phyloP scores from a whole-genome alignment of 345 rosid genomes.

The Brassica cretica region DNA sequence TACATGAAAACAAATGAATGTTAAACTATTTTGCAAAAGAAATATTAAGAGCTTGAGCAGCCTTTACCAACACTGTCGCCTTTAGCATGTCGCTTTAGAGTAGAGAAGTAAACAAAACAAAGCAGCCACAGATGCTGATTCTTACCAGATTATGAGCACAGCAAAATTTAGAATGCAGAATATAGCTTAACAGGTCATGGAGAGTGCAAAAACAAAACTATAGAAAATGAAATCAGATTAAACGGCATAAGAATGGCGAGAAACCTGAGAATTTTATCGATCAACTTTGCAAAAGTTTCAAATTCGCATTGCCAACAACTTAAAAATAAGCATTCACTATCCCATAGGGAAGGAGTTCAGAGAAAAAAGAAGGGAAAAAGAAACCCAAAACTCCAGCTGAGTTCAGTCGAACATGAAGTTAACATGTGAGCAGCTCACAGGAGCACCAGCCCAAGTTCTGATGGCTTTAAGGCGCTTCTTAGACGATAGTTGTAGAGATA shows the following conservation, averaged over 20 bases:
- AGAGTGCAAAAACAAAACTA: constrained; percentile 12
- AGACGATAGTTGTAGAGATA: constrained; percentile 9
- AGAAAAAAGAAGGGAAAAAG: neutral
- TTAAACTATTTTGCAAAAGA: neutral
- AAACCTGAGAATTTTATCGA: neutral
- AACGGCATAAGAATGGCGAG: neutral
- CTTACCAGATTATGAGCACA: constrained; percentile 1
- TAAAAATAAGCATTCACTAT: neutral
- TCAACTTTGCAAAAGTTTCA: constrained; percentile 14
- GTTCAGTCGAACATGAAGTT: neutral
- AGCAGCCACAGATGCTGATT: neutral
- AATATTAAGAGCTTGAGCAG: neutral
- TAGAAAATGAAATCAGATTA: neutral
- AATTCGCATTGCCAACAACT: neutral
- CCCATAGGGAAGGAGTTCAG: neutral
- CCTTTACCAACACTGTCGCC: constrained; percentile 10
- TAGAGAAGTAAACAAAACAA: neutral
- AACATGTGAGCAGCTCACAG: neutral
- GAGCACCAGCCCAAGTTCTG: constrained; percentile 10
- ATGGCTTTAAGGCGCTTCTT: constrained; percentile 10
- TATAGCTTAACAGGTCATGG: neutral
- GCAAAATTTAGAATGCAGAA: neutral
- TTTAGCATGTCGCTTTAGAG: neutral
- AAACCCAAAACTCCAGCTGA: constrained; percentile 2
- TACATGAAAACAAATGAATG: neutral